Percentiles rank a stretch among this genome's conserved stretches.
phyloP scores from a whole-genome alignment of 495 filamentous ascomycete species.

The Hypoxylon rickii region DNA sequence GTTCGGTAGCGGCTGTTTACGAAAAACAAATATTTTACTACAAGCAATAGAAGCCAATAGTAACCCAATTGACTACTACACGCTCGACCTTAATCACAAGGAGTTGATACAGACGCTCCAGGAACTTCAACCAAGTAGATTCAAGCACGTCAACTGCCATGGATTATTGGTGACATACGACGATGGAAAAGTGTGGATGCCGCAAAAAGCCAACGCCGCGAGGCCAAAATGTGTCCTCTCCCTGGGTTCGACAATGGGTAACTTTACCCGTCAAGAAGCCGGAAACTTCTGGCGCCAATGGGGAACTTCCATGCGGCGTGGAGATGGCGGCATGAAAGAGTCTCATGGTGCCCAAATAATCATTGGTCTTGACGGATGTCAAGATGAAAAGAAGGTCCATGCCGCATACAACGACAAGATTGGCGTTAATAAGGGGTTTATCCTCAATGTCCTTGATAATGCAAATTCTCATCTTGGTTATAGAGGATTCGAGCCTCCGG shows the following conservation, averaged over 20 bases:
- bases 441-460: slow-evolving; percentile 68
- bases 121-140: slow-evolving; percentile 57
- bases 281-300: slow-evolving; percentile 64
- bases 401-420: slow-evolving; percentile 12
- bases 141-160: slow-evolving; percentile 65
- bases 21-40: slow-evolving; percentile 76
- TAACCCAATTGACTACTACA: slow-evolving; percentile 74
- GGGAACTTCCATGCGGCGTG: slow-evolving; percentile 51
- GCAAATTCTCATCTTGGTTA: slow-evolving; percentile 69
- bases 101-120: slow-evolving; percentile 73
- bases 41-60: slow-evolving; percentile 64
- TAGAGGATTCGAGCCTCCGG: slow-evolving; percentile 60
- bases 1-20: slow-evolving; percentile 81
- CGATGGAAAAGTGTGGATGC: slow-evolving; percentile 73
- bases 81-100: slow-evolving; percentile 68
- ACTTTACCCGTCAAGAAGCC: slow-evolving; percentile 62
- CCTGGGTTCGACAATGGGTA: slow-evolving; percentile 72
- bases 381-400: slow-evolving; percentile 63
- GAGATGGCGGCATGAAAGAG: slow-evolving; percentile 50
- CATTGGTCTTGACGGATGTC: slow-evolving; percentile 73
- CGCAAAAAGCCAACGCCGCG: slow-evolving; percentile 52
- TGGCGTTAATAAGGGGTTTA: slow-evolving; percentile 54
- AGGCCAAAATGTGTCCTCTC: slow-evolving; percentile 70
- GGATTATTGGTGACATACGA: slow-evolving; percentile 81
- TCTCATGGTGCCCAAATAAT: slow-evolving; percentile 54